These are phyloP conservation scores for Serendipita indica DNA, from an alignment of 768 basidiomycete species.

Conservation along the genomic window DNA sequence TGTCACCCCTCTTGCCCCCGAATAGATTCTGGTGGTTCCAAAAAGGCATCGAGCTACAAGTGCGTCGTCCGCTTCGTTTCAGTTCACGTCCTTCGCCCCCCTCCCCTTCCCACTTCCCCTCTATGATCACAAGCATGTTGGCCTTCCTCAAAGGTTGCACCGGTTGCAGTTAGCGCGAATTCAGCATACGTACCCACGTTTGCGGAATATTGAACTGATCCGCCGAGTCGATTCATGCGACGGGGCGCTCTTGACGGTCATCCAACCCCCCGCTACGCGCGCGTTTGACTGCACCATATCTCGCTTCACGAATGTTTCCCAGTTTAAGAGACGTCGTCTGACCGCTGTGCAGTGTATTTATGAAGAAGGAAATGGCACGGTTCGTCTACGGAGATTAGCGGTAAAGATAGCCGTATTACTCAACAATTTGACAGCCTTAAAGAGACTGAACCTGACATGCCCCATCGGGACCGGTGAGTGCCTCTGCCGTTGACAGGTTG, in stretches of 20 bases:
- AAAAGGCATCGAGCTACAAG: conserved; percentile 8
- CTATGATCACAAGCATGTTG: background rate
- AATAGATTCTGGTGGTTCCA: conserved; percentile 6
- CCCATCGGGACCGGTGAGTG: conserved; percentile 57
- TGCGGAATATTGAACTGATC: background rate
- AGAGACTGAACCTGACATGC: conserved; percentile 54
- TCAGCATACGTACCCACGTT: background rate
- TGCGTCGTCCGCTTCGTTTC: background rate
- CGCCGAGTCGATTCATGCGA: too few species aligned
- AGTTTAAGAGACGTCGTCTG: too few species aligned
- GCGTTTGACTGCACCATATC: too few species aligned
- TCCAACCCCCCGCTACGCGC: too few species aligned
- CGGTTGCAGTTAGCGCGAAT: background rate
- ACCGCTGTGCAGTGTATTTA: conserved; percentile 6
- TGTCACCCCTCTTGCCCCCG: background rate
- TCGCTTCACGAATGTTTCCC: too few species aligned
- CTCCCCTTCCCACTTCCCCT: background rate
- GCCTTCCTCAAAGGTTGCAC: background rate
- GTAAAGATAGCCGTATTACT: background rate
- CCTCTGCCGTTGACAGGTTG: conserved; percentile 1
- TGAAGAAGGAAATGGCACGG: conserved; percentile 8
- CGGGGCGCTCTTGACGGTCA: too few species aligned
- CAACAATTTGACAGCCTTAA: conserved; percentile 22
- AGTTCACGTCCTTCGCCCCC: too few species aligned
- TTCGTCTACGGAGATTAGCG: too few species aligned